Evolutionary conservation across 345 rosid genomes (phyloP).

Genomic region (Corymbia maculata): DNA sequence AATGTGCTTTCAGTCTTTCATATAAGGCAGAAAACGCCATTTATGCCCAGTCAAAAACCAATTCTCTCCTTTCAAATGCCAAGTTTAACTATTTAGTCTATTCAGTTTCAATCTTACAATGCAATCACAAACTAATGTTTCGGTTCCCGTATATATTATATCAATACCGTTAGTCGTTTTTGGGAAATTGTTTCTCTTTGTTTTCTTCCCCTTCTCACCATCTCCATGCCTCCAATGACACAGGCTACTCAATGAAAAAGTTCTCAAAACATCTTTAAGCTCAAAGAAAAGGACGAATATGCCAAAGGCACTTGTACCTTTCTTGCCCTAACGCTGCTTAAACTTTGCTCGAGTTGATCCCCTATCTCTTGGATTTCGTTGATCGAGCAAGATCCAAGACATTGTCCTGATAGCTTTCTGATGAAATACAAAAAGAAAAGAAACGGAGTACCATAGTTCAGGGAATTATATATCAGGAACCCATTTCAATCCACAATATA

Average conservation of each 20-base stretch:
- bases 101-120: neutral
- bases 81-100: neutral
- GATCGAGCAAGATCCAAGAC: slow-evolving; percentile 22
- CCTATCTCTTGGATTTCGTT: slow-evolving; percentile 33
- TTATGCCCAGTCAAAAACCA: fast-evolving
- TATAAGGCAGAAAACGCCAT: no score
- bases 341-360: slow-evolving; percentile 33
- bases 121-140: neutral
- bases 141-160: neutral
- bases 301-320: slow-evolving; percentile 23
- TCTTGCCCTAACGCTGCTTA: slow-evolving; percentile 38
- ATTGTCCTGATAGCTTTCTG: slow-evolving; percentile 51
- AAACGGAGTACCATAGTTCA: neutral
- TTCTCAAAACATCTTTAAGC: neutral
- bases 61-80: neutral
- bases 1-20: neutral
- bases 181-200: neutral
- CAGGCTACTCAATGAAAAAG: neutral
- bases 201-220: neutral
- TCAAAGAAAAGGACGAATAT: neutral
- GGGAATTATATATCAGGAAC: neutral
- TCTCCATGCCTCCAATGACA: neutral
- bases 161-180: neutral
- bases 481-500: neutral
- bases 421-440: neutral